phyloP scores from a whole-genome alignment of 169 alveolate species.

The Cryptosporidium sp. region DNA sequence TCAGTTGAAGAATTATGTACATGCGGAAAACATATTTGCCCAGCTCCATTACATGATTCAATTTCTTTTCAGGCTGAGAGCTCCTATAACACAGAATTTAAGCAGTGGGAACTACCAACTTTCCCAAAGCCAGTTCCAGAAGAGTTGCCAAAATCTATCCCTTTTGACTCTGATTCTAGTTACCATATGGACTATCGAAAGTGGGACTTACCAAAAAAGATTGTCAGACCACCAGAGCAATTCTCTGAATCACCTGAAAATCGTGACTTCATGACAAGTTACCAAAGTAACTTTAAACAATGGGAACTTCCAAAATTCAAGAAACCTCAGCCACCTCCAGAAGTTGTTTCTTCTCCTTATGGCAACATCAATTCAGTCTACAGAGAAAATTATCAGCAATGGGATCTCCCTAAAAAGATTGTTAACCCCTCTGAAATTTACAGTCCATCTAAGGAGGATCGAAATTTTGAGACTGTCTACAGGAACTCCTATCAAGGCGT shows the following conservation, averaged over 20 bases:
- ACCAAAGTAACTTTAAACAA: conserved; percentile 44
- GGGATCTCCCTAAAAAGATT: conserved; percentile 29
- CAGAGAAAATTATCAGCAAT: conserved; percentile 51
- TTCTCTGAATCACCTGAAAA: conserved; percentile 54
- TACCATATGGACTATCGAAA: conserved; percentile 42
- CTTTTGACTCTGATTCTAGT: conserved; percentile 47
- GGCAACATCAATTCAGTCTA: conserved; percentile 33
- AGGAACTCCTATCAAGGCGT: conserved; percentile 49
- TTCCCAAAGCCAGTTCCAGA: conserved; percentile 37
- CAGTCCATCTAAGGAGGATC: conserved; percentile 54
- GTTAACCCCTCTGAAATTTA: conserved; percentile 37
- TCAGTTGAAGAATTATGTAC: conserved; percentile 68
- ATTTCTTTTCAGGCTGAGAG: conserved; percentile 51
- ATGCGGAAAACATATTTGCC: conserved; percentile 63
- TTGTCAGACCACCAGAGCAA: conserved; percentile 26
- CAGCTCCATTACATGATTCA: conserved; percentile 37
- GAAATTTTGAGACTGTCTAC: conserved; percentile 59
- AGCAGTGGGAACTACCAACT: conserved; percentile 65
- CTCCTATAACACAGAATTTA: conserved; percentile 62
- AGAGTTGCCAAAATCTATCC: conserved; percentile 47
- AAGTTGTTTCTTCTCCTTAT: conserved; percentile 9
- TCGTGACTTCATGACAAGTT: conserved; percentile 66
- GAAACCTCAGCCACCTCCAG: conserved; percentile 22
- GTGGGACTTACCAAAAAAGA: conserved; percentile 56
- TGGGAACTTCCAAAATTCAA: conserved; percentile 61